These are phyloP conservation scores for Lactarius sanguifluus DNA, from an alignment of 768 basidiomycete genomes.

Conservation along the genomic window DNA sequence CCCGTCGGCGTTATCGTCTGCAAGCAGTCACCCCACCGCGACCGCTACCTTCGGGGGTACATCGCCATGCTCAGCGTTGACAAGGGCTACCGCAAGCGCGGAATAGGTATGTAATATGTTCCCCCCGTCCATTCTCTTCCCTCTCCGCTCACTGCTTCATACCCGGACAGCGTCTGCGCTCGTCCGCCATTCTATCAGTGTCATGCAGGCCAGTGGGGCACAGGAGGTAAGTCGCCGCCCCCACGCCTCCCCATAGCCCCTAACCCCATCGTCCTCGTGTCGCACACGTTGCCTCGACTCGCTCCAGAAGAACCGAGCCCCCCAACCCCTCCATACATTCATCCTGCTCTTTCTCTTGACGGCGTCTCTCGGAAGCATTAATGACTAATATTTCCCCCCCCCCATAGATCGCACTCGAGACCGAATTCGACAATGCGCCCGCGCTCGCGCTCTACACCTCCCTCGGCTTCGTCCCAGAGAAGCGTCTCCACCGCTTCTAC, in stretches of 20 bases:
- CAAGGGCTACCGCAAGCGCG: conserved; percentile 88
- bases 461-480: conserved; percentile 94
- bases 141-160: background rate
- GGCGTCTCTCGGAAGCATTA: conserved; percentile 12
- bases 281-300: background rate
- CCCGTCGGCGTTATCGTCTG: conserved; percentile 94
- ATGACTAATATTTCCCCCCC: background rate
- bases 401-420: conserved; percentile 80
- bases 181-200: conserved; percentile 76
- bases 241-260: conserved; percentile 28
- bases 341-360: background rate
- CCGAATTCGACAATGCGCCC: conserved; percentile 89
- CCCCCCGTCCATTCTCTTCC: background rate
- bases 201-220: conserved; percentile 80
- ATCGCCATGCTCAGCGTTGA: conserved; percentile 97
- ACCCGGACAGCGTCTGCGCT: conserved; percentile 71
- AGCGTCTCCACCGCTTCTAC: conserved; percentile 92
- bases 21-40: conserved; percentile 90
- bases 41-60: conserved; percentile 81
- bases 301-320: conserved; percentile 12
- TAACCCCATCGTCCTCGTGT: conserved; percentile 14
- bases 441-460: conserved; percentile 88
- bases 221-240: conserved; percentile 64
- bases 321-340: background rate
- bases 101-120: conserved; percentile 90